Evolutionary conservation across 352 stramenopile species (phyloP).

Genomic region (Phytophthora aleatoria): DNA sequence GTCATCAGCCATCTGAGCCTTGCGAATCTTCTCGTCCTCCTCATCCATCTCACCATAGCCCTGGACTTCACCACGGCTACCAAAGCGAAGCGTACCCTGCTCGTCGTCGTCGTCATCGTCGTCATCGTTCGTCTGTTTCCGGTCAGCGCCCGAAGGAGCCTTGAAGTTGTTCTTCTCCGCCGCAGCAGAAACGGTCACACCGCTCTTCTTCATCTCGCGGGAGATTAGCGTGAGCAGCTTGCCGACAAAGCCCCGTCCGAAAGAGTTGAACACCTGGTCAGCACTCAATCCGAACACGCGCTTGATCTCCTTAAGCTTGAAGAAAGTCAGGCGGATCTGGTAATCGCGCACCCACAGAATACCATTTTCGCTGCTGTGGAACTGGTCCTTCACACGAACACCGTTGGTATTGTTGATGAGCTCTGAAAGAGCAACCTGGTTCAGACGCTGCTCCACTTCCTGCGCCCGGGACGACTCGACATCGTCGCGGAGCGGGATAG

Average conservation of each 20-base stretch:
- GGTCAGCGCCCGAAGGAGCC: constrained; percentile 30
- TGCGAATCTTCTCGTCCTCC: constrained; percentile 90
- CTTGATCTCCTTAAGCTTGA: constrained; percentile 94
- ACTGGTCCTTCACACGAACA: constrained; percentile 92
- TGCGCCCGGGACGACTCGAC: constrained; percentile 60
- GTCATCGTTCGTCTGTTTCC: constrained; percentile 56
- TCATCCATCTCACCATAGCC: constrained; percentile 94
- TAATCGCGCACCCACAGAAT: constrained; percentile 97
- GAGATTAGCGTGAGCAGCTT: constrained; percentile 96
- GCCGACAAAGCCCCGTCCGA: constrained; percentile 90
- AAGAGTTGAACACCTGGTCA: constrained; percentile 91
- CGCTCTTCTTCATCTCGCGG: constrained; percentile 93
- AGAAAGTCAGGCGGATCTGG: constrained; percentile 95
- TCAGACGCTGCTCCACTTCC: constrained; percentile 89
- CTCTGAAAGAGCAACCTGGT: constrained; percentile 93
- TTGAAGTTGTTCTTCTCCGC: constrained; percentile 56
- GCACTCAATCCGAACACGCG: constrained; percentile 95
- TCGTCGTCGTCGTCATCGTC: constrained; percentile 90
- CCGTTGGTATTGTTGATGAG: constrained; percentile 93
- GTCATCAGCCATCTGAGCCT: constrained; percentile 61
- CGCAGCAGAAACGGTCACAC: constrained; percentile 56
- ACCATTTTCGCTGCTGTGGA: constrained; percentile 89
- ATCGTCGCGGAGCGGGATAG: constrained; percentile 90
- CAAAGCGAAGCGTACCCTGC: constrained; percentile 88
- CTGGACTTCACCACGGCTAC: constrained; percentile 75